Conservation (phyloP, 2,329 filamentous ascomycete genomes). For the Exophiala alcalophila region DNA sequence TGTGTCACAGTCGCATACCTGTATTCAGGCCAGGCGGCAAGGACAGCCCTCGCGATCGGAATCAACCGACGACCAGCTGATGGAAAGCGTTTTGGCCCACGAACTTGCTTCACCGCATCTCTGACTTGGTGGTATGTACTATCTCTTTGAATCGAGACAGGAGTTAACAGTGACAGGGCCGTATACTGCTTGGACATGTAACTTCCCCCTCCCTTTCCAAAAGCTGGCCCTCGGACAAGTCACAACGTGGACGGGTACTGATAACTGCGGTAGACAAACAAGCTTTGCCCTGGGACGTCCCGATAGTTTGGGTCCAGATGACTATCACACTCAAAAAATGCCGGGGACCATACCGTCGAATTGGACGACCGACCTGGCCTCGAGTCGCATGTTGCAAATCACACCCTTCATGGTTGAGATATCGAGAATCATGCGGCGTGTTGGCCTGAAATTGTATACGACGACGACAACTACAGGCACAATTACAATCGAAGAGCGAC, state of each 20-base stretch:
- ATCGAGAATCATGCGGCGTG: slow-evolving; percentile 40
- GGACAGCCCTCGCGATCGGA: slow-evolving; percentile 48
- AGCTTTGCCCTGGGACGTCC: slow-evolving; percentile 50
- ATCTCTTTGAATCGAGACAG: not conserved
- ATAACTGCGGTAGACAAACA: slow-evolving; percentile 35
- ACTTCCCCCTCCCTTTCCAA: slow-evolving; percentile 35
- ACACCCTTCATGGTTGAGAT: slow-evolving; percentile 44
- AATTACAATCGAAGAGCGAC: slow-evolving; percentile 37
- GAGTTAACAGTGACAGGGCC: slow-evolving; percentile 15
- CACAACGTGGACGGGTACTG: slow-evolving; percentile 2
- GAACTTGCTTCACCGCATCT: slow-evolving; percentile 41
- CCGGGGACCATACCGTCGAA: slow-evolving; percentile 35
- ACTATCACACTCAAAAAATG: slow-evolving; percentile 48
- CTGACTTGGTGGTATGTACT: slow-evolving; percentile 48
- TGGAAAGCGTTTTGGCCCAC: slow-evolving; percentile 36
- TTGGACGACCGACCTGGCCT: slow-evolving; percentile 25
- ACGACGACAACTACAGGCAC: too few relatives aligned
- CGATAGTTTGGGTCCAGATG: slow-evolving; percentile 48
- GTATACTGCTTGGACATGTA: slow-evolving; percentile 25
- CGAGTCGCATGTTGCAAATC: slow-evolving; percentile 32
- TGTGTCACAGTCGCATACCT: slow-evolving; percentile 43
- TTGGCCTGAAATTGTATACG: slow-evolving; percentile 43
- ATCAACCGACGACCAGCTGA: slow-evolving; percentile 39
- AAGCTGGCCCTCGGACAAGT: too few relatives aligned
- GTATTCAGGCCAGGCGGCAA: slow-evolving; percentile 49